A percentile compares a stretch with the other conserved stretches of the same genome.
phyloP scores from a whole-genome alignment of 768 basidiomycete species.

The Mycena olivaceomarginata region DNA sequence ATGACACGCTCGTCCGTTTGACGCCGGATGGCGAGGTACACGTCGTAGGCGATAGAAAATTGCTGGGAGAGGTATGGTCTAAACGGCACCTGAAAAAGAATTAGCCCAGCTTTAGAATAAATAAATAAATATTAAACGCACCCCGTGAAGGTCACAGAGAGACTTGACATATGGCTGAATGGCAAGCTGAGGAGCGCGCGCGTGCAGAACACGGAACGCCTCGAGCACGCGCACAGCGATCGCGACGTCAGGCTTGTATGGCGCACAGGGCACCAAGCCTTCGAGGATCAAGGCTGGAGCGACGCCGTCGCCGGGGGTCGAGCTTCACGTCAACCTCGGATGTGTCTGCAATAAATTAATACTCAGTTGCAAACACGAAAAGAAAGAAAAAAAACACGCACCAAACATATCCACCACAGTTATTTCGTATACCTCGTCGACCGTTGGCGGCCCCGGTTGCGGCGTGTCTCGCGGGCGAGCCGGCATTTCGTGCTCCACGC shows the following conservation, averaged over 20 bases:
- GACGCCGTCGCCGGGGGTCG: neutral
- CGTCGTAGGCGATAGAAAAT: too few relatives aligned
- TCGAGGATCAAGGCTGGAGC: constrained; percentile 24
- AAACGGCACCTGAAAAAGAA: constrained; percentile 22
- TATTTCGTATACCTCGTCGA: too few relatives aligned
- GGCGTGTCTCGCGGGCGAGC: too few relatives aligned
- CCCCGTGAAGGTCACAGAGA: constrained; percentile 41
- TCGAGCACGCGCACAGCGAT: constrained; percentile 35
- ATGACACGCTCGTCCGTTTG: too few relatives aligned
- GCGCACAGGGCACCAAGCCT: constrained; percentile 22
- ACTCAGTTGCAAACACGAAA: too few relatives aligned
- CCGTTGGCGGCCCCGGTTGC: too few relatives aligned
- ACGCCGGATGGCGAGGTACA: too few relatives aligned
- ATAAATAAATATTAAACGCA: constrained; percentile 13
- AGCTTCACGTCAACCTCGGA: too few relatives aligned
- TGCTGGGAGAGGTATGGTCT: neutral
- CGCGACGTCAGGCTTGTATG: constrained; percentile 17
- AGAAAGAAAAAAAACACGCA: too few relatives aligned
- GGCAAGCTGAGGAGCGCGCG: constrained; percentile 40
- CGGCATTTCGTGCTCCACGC: too few relatives aligned
- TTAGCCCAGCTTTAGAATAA: constrained; percentile 4
- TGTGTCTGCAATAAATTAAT: too few relatives aligned
- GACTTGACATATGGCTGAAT: constrained; percentile 41
- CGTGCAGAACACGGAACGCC: constrained; percentile 26
- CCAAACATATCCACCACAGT: too few relatives aligned